Conservation (phyloP, 2,329 filamentous ascomycete genomes). For the Chaetomiaceae sp. region DNA sequence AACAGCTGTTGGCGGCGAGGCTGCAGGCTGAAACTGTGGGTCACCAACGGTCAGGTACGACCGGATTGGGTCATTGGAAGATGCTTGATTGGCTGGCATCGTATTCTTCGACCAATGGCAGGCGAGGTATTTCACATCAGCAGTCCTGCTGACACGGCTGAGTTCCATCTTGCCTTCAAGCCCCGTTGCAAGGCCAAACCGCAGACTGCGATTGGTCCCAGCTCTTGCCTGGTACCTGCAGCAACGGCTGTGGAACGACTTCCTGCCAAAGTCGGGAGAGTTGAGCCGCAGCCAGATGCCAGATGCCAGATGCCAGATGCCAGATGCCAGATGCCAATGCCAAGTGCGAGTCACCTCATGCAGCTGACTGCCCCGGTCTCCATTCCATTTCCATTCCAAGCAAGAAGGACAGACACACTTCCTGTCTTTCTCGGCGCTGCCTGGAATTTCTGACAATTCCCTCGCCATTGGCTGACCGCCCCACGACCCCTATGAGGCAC, state of each 20-base stretch:
- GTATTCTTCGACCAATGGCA: constrained; percentile 15
- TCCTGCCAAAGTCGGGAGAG: background rate
- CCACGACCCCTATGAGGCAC: background rate
- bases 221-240: background rate
- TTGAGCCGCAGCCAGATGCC: no score
- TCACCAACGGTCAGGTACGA: constrained; percentile 4
- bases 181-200: no score
- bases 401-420: background rate
- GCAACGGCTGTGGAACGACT: background rate
- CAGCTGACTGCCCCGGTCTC: no score
- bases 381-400: no score
- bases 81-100: constrained; percentile 9
- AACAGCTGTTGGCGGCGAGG: constrained; percentile 20
- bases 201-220: no score
- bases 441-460: background rate
- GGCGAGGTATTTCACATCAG: constrained; percentile 24
- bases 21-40: constrained; percentile 21
- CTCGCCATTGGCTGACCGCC: no score
- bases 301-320: no score
- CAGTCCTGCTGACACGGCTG: background rate
- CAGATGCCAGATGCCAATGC: no score
- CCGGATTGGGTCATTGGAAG: constrained; percentile 18
- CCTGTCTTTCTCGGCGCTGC: background rate
- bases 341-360: no score
- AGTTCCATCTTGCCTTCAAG: no score